Conservation (phyloP, 129 eudicot genomes). For the Saussurea involucrata region DNA sequence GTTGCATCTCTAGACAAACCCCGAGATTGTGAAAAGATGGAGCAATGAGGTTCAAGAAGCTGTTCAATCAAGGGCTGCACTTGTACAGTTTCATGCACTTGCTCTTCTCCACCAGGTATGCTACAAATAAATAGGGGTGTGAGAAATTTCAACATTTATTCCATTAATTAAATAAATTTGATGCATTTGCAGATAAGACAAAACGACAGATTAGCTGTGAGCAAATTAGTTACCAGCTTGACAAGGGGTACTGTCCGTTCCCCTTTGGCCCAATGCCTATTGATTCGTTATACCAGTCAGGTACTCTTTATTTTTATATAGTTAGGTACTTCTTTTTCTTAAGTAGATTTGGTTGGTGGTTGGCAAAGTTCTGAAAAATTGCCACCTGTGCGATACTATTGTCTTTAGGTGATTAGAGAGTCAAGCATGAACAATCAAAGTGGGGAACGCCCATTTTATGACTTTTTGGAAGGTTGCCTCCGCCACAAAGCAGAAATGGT, state of each 20-base stretch:
- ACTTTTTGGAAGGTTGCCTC: slow-evolving; percentile 89
- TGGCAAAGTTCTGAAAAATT: slow-evolving; percentile 6
- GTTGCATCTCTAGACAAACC: slow-evolving; percentile 55
- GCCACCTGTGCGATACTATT: background rate
- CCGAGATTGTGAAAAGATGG: slow-evolving; percentile 93
- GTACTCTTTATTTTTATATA: slow-evolving; percentile 28
- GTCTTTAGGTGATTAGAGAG: slow-evolving; percentile 75
- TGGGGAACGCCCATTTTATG: slow-evolving; percentile 95
- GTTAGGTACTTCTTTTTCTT: slow-evolving; percentile 27
- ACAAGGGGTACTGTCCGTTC: slow-evolving; percentile 93
- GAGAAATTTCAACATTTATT: background rate
- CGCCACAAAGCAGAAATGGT: slow-evolving; percentile 99
- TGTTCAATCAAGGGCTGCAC: slow-evolving; percentile 88
- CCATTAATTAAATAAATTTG: background rate
- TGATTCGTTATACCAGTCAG: slow-evolving; percentile 92
- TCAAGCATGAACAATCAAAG: slow-evolving; percentile 67
- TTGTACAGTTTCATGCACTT: slow-evolving; percentile 95
- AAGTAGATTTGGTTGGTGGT: background rate
- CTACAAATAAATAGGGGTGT: background rate
- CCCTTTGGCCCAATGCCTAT: slow-evolving; percentile 93
- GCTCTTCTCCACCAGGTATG: slow-evolving; percentile 89
- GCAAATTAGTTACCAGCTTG: slow-evolving; percentile 93
- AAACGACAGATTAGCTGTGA: slow-evolving; percentile 92
- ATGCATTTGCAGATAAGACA: slow-evolving; percentile 69
- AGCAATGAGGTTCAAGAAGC: slow-evolving; percentile 99